Evolutionary conservation across 305 asterid species (phyloP).

Genomic region (Nicotiana rustica): DNA sequence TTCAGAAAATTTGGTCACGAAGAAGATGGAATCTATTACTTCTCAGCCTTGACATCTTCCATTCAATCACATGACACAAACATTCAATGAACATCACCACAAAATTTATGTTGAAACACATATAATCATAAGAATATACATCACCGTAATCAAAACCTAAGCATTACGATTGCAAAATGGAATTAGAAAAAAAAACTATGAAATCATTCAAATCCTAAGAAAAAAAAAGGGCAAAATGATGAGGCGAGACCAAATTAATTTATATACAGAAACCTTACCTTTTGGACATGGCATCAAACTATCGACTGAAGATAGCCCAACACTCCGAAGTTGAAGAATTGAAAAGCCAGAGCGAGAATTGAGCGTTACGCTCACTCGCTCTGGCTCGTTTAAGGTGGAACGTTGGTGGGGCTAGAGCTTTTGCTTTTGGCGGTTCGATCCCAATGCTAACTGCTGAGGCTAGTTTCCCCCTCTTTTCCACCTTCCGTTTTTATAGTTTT

Average conservation of each 20-base stretch:
- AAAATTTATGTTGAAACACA: background rate
- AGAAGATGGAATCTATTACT: too few relatives aligned
- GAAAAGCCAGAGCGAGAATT: conserved; percentile 29
- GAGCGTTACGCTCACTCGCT: conserved; percentile 28
- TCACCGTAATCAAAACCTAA: background rate
- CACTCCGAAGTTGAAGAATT: background rate
- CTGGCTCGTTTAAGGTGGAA: background rate
- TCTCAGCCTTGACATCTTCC: background rate
- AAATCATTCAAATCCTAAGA: background rate
- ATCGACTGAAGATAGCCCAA: background rate
- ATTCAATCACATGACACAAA: conserved; percentile 25
- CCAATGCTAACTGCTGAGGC: background rate
- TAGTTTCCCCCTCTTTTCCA: background rate
- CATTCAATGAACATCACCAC: background rate
- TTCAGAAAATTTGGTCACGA: too few relatives aligned
- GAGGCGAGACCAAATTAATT: background rate
- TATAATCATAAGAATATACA: background rate
- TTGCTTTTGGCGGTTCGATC: conserved; percentile 20
- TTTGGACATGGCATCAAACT: conserved; percentile 30
- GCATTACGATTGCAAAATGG: background rate
- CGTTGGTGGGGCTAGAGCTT: background rate
- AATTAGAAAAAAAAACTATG: background rate
- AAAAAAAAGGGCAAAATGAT: background rate
- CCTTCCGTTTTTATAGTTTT: conserved; percentile 15
- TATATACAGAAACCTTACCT: background rate